phyloP scores from a whole-genome alignment of 495 filamentous ascomycete species.

The Penicillium maclennaniae region DNA sequence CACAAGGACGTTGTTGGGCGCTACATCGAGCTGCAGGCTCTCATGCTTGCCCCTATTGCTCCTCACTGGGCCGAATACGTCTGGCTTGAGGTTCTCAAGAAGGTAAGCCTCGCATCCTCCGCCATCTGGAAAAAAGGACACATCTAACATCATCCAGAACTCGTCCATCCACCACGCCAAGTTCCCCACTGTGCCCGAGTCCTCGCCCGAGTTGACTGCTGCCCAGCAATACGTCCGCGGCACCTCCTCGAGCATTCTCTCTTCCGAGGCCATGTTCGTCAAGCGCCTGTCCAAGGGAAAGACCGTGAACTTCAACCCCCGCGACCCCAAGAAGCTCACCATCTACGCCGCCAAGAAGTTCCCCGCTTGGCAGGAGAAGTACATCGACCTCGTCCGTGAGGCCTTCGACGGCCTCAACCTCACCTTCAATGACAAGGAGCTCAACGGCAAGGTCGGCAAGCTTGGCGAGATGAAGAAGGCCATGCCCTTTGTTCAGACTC shows the following conservation, averaged over 20 bases:
- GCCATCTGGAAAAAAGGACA: not conserved
- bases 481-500: conserved; percentile 89
- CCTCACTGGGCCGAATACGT: conserved; percentile 96
- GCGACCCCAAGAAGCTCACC: conserved; percentile 84
- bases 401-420: conserved; percentile 54
- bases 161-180: conserved; percentile 72
- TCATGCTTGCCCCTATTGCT: conserved; percentile 72
- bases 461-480: conserved; percentile 92
- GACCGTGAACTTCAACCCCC: conserved; percentile 72
- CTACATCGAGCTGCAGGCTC: conserved; percentile 85
- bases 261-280: conserved; percentile 78
- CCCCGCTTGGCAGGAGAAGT: conserved; percentile 88
- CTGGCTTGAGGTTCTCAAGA: conserved; percentile 82
- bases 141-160: conserved; percentile 31
- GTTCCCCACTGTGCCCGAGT: conserved; percentile 68
- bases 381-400: conserved; percentile 75
- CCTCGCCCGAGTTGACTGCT: conserved; percentile 62
- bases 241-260: conserved; percentile 75
- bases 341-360: conserved; percentile 75
- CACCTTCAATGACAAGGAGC: conserved; percentile 69
- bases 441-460: conserved; percentile 70
- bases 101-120: conserved; percentile 40
- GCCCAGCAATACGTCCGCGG: conserved; percentile 74
- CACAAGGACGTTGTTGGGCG: conserved; percentile 69
- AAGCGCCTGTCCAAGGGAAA: conserved; percentile 87